Conservation (phyloP, 75 land plant species). For the Chamaecyparis obtusa region DNA sequence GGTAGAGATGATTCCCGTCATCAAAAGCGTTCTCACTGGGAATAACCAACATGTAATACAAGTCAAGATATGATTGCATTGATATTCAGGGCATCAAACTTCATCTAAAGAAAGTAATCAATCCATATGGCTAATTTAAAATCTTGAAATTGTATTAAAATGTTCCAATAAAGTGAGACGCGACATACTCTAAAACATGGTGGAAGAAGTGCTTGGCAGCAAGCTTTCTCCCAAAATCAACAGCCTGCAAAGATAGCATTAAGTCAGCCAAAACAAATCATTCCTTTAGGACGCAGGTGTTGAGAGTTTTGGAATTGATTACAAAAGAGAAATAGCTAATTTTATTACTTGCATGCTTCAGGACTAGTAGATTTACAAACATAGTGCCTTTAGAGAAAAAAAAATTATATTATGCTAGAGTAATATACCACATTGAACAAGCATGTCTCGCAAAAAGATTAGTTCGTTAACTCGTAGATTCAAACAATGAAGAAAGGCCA, state of each 20-base stretch:
- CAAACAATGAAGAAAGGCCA: not conserved
- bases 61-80: not conserved
- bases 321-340: too few species aligned
- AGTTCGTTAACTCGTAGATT: not conserved
- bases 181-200: constrained; percentile 65
- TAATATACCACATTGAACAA: not conserved
- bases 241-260: constrained; percentile 36
- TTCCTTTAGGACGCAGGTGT: not conserved
- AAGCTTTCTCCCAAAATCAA: constrained; percentile 72
- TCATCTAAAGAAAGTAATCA: not conserved
- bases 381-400: not conserved
- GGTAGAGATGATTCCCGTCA: constrained; percentile 79
- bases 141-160: not conserved
- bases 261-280: not conserved
- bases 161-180: not conserved
- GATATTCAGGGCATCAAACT: not conserved
- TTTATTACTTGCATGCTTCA: too few species aligned
- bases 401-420: not conserved
- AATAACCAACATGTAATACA: not conserved
- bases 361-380: not conserved
- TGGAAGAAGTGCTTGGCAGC: constrained; percentile 60
- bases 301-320: not conserved
- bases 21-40: constrained; percentile 74
- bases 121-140: not conserved
- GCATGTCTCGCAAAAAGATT: not conserved